Percentiles rank a stretch among this genome's conserved stretches.
These are phyloP conservation scores for Lepidium sativum DNA, from an alignment of 345 rosid species.

Conservation along the genomic window DNA sequence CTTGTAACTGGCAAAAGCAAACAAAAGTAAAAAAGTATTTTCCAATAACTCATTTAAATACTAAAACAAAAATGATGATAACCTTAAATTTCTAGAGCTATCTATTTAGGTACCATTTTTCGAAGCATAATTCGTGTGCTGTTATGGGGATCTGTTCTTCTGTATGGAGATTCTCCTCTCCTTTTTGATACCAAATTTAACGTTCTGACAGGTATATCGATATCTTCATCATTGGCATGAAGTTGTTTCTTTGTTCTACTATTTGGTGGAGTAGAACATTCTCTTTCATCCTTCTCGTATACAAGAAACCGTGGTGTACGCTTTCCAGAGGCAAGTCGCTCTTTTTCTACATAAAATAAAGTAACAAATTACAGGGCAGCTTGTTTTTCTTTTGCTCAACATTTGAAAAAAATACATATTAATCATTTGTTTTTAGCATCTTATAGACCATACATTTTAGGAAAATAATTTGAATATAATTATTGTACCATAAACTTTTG, in stretches of 20 bases:
- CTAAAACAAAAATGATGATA: background rate
- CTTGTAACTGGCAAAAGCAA: constrained; percentile 32
- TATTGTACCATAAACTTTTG: constrained; percentile 45
- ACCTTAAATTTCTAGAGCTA: background rate
- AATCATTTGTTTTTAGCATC: background rate
- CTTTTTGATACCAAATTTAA: constrained; percentile 18
- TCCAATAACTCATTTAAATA: background rate
- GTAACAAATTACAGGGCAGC: constrained; percentile 2
- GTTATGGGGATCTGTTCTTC: background rate
- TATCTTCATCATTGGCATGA: constrained; percentile 35
- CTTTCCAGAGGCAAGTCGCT: constrained; percentile 69
- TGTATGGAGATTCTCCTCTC: constrained; percentile 1
- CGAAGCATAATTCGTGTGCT: constrained; percentile 40
- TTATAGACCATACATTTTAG: background rate
- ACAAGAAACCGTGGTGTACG: constrained; percentile 93
- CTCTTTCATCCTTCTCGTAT: constrained; percentile 35
- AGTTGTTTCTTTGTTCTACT: constrained; percentile 45
- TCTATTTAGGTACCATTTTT: constrained; percentile 43
- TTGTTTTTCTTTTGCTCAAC: background rate
- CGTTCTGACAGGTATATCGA: constrained; percentile 24
- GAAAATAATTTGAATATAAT: background rate
- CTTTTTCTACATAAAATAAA: constrained; percentile 37
- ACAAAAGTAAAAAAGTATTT: background rate
- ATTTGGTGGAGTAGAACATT: constrained; percentile 30
- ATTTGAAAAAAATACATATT: background rate